Percentiles rank a stretch among this genome's conserved stretches.
Conservation (phyloP, 1,284 basidiomycete genomes). For the Vanrija pseudolonga region DNA sequence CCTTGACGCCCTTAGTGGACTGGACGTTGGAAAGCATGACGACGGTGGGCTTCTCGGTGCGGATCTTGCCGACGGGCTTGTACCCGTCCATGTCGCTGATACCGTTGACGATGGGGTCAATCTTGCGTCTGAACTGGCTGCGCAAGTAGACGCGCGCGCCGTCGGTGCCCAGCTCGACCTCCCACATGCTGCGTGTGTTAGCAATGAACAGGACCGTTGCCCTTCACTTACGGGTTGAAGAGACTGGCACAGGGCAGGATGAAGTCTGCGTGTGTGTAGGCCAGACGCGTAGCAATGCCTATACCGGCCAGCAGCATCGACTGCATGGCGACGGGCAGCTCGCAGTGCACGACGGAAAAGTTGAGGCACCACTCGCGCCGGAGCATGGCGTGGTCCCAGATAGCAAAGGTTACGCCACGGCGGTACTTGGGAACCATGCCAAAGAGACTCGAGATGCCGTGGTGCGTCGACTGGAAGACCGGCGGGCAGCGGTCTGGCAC, state of each 20-base stretch:
- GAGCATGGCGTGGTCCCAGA: constrained; percentile 15
- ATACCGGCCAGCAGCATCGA: constrained; percentile 10
- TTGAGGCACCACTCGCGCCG: constrained; percentile 13
- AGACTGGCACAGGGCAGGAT: constrained; percentile 10
- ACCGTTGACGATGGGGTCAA: constrained; percentile 15
- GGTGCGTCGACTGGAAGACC: constrained; percentile 13
- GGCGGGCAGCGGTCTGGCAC: constrained; percentile 9
- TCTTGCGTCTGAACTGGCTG: constrained; percentile 10
- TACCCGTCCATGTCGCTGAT: constrained; percentile 14
- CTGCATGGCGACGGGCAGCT: constrained; percentile 8
- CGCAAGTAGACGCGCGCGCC: constrained; percentile 5
- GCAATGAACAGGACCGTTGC: no score
- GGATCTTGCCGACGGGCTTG: constrained; percentile 10
- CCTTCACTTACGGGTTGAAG: no score
- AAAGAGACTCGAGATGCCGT: constrained; percentile 6
- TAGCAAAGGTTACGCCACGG: constrained; percentile 9
- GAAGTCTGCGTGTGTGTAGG: constrained; percentile 12
- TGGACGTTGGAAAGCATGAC: constrained; percentile 16
- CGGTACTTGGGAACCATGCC: constrained; percentile 15
- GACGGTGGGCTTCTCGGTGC: constrained; percentile 9
- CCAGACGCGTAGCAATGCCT: constrained; percentile 8
- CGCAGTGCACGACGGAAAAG: constrained; percentile 11
- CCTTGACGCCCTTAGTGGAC: constrained; percentile 17
- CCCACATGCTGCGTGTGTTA: no score
- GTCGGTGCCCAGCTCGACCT: constrained; percentile 12